These are phyloP conservation scores for Prunus persica DNA, from an alignment of 306 rosid genomes.

Conservation along the genomic window Prunus_persica_NCBIv2 NC_034016.1:16778501-16779000, in stretches of 20 bases:
- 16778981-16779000: slow-evolving; percentile 71
- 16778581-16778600: slow-evolving; percentile 26
- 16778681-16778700: not conserved
- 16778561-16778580: slow-evolving; percentile 99
- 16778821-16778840: not conserved
- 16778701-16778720: not conserved
- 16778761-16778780: slow-evolving; percentile 15
- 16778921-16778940: slow-evolving; percentile 81
- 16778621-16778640: too few relatives aligned
- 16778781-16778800: slow-evolving; percentile 98
- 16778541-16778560: slow-evolving; percentile 91
- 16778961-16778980: slow-evolving; percentile 78
- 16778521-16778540: slow-evolving; percentile 70
- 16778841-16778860: not conserved
- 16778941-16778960: slow-evolving; percentile 93
- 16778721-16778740: not conserved
- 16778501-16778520: slow-evolving; percentile 83
- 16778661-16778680: too few relatives aligned
- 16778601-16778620: too few relatives aligned
- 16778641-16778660: too few relatives aligned
- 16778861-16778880: not conserved
- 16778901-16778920: slow-evolving; percentile 92
- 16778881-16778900: not conserved
- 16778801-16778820: slow-evolving; percentile 97
- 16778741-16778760: not conserved